phyloP scores from a whole-genome alignment of 1,284 basidiomycete genomes.

The Acaromyces ingoldii region DNA sequence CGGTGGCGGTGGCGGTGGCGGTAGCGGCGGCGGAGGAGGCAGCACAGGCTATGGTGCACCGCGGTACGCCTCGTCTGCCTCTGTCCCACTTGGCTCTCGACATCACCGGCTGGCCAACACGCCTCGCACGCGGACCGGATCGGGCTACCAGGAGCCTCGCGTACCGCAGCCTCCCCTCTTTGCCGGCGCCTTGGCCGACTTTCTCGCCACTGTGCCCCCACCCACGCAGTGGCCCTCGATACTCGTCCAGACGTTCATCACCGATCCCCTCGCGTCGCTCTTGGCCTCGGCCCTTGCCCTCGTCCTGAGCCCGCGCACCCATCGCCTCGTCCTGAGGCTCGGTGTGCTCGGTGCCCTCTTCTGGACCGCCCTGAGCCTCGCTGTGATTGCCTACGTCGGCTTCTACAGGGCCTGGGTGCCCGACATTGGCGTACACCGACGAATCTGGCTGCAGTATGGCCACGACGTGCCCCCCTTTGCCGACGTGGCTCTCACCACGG shows the following conservation, averaged over 20 bases:
- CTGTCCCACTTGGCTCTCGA: neutral
- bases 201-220: constrained; percentile 25
- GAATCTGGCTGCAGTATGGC: constrained; percentile 45
- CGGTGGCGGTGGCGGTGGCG: too few relatives aligned
- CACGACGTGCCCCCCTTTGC: constrained; percentile 7
- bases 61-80: neutral
- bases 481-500: neutral
- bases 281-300: constrained; percentile 21
- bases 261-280: constrained; percentile 23
- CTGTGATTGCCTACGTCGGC: constrained; percentile 41
- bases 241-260: constrained; percentile 17
- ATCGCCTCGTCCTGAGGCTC: constrained; percentile 42
- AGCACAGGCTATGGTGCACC: too few relatives aligned
- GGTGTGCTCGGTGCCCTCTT: constrained; percentile 38
- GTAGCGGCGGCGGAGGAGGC: too few relatives aligned
- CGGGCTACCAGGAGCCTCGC: neutral
- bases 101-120: constrained; percentile 6
- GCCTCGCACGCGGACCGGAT: too few relatives aligned
- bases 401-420: constrained; percentile 50
- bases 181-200: constrained; percentile 5
- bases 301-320: constrained; percentile 39
- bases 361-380: constrained; percentile 29
- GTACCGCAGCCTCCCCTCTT: constrained; percentile 3
- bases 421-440: constrained; percentile 29
- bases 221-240: constrained; percentile 31